These are phyloP conservation scores for Blumeriella jaapii DNA, from an alignment of 2,329 filamentous ascomycete genomes.

Conservation along the genomic window DNA sequence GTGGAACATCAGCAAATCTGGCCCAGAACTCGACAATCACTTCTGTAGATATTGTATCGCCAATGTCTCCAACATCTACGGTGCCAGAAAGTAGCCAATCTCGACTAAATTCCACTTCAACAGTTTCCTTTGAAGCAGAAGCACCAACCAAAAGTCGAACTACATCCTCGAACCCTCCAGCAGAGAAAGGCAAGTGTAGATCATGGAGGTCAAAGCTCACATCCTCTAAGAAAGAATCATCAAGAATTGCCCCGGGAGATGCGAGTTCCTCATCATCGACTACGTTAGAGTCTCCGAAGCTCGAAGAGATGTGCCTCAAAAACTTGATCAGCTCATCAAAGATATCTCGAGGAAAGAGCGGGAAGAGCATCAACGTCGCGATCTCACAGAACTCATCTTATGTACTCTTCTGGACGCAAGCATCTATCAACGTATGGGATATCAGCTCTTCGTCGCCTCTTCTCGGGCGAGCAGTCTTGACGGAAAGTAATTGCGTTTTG, in stretches of 20 bases:
- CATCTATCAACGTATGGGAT: constrained; percentile 31
- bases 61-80: constrained; percentile 9
- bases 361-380: constrained; percentile 28
- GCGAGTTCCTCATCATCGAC: constrained; percentile 30
- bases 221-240: constrained; percentile 21
- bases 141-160: constrained; percentile 10
- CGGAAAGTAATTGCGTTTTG: constrained; percentile 31
- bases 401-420: constrained; percentile 31
- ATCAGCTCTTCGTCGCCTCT: constrained; percentile 29
- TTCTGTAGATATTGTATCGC: constrained; percentile 3
- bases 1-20: constrained; percentile 2
- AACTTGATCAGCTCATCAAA: constrained; percentile 26
- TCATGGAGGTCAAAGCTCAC: constrained; percentile 25
- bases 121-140: constrained; percentile 16
- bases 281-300: constrained; percentile 26
- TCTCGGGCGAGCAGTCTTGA: constrained; percentile 26
- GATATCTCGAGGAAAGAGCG: constrained; percentile 23
- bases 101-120: constrained; percentile 10
- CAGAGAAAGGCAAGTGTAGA: constrained; percentile 24
- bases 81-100: constrained; percentile 6
- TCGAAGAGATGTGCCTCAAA: constrained; percentile 31
- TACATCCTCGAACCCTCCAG: constrained; percentile 6
- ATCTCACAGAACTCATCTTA: constrained; percentile 31
- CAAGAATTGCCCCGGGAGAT: constrained; percentile 25
- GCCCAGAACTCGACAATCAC: not conserved